Conservation (phyloP, 1,139 yeast genomes). For the Zygoascus hellenicus region DNA sequence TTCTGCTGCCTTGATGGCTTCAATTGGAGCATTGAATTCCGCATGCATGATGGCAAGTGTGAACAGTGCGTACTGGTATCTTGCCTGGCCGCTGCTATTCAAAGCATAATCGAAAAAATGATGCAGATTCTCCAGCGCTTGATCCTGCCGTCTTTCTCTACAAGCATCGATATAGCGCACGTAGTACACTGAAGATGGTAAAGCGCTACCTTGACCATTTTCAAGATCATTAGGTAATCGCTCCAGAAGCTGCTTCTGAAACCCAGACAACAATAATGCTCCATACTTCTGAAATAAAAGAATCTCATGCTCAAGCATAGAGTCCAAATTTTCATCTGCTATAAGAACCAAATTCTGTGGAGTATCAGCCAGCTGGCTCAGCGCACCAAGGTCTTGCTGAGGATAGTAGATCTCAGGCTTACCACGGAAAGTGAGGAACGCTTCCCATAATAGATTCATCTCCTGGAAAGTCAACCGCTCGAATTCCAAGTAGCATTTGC, state of each 20-base stretch:
- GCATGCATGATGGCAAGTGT: conserved; percentile 76
- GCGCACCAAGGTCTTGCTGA: background rate
- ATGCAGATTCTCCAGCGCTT: conserved; percentile 66
- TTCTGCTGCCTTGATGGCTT: conserved; percentile 74
- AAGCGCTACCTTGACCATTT: conserved; percentile 38
- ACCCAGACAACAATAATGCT: background rate
- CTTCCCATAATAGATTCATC: conserved; percentile 46
- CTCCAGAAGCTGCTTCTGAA: conserved; percentile 24
- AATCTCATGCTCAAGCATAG: conserved; percentile 52
- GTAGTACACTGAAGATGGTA: conserved; percentile 60
- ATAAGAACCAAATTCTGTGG: conserved; percentile 22
- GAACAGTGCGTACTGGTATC: conserved; percentile 76
- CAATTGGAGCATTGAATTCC: conserved; percentile 64
- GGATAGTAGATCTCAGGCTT: background rate
- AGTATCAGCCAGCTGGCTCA: background rate
- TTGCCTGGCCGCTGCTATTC: conserved; percentile 54
- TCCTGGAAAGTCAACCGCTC: conserved; percentile 57
- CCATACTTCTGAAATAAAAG: conserved; percentile 45
- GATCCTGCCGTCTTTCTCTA: conserved; percentile 60
- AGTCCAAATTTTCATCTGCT: conserved; percentile 50
- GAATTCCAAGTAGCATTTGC: conserved; percentile 43
- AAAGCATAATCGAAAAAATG: conserved; percentile 84
- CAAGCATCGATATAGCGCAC: conserved; percentile 60
- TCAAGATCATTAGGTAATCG: conserved; percentile 33
- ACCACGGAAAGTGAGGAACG: conserved; percentile 35